phyloP scores from a whole-genome alignment of 2,329 filamentous ascomycete genomes.

The Trichothecium roseum region DNA sequence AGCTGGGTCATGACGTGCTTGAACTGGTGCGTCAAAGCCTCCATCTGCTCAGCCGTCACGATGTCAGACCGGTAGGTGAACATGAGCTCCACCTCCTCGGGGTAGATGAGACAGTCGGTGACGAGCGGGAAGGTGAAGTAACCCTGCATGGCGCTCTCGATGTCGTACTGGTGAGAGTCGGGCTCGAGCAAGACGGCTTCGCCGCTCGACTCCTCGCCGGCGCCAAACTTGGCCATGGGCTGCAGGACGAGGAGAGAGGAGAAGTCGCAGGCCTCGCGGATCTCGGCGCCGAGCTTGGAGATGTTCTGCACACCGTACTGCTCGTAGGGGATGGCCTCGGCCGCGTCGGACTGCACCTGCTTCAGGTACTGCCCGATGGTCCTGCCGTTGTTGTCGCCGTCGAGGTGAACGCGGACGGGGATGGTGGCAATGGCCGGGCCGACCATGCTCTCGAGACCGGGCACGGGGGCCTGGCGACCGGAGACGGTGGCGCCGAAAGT shows the following conservation, averaged over 20 bases:
- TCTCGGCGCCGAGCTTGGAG: conserved; percentile 4
- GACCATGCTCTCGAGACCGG: conserved; percentile 6
- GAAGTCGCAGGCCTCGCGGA: conserved; percentile 3
- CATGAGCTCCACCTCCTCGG: background rate
- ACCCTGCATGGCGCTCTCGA: background rate
- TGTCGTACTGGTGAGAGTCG: conserved; percentile 4
- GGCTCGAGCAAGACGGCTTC: background rate
- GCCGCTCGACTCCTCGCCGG: background rate
- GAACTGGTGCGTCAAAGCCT: conserved; percentile 1
- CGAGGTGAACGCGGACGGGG: conserved; percentile 8
- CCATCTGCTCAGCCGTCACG: background rate
- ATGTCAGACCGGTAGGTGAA: conserved; percentile 2
- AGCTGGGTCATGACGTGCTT: conserved; percentile 1
- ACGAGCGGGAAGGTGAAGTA: conserved; percentile 2
- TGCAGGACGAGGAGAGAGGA: conserved; percentile 1
- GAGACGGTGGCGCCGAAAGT: conserved; percentile 7
- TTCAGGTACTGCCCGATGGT: conserved; percentile 7
- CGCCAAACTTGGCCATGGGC: background rate
- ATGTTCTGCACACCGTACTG: conserved; percentile 10
- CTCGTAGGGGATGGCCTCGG: conserved; percentile 10
- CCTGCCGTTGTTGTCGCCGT: conserved; percentile 4
- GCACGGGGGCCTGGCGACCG: conserved; percentile 8
- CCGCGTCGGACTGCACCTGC: conserved; percentile 8
- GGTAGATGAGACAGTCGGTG: background rate
- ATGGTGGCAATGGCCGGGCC: conserved; percentile 10